A percentile compares a stretch with the other conserved stretches of the same genome.
These are phyloP conservation scores for Coemansia sp. DNA, from an alignment of 192 early-diverging fungal species.

Conservation along the genomic window DNA sequence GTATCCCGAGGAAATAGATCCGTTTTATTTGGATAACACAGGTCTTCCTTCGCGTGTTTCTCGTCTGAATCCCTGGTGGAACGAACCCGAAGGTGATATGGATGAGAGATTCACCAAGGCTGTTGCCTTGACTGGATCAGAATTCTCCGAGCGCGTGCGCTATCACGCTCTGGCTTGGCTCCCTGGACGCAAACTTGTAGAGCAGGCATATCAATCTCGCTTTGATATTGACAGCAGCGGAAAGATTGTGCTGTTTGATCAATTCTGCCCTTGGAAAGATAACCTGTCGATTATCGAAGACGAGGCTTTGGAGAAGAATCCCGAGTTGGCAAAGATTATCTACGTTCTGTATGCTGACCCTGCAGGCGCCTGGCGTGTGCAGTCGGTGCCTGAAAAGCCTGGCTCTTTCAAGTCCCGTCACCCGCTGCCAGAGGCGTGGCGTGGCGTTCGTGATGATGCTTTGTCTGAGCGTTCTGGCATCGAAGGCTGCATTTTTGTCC, in stretches of 20 bases:
- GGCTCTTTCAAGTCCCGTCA: slow-evolving; percentile 72
- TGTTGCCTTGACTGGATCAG: slow-evolving; percentile 73
- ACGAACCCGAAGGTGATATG: slow-evolving; percentile 74
- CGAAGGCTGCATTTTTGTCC: slow-evolving; percentile 83
- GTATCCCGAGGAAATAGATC: slow-evolving; percentile 77
- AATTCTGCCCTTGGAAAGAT: slow-evolving; percentile 92
- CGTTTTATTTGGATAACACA: slow-evolving; percentile 81
- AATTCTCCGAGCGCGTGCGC: slow-evolving; percentile 67
- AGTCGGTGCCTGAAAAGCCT: slow-evolving; percentile 62
- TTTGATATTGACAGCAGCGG: slow-evolving; percentile 69
- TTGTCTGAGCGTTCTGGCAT: slow-evolving; percentile 74
- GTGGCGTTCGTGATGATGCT: slow-evolving; percentile 80
- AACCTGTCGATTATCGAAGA: slow-evolving; percentile 74
- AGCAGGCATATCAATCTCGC: slow-evolving; percentile 61
- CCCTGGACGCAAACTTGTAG: slow-evolving; percentile 84
- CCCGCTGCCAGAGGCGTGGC: slow-evolving; percentile 73
- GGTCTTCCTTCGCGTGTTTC: slow-evolving; percentile 77
- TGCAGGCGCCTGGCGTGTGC: slow-evolving; percentile 70
- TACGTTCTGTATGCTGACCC: slow-evolving; percentile 82
- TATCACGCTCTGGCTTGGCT: slow-evolving; percentile 80
- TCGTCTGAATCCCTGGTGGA: slow-evolving; percentile 93
- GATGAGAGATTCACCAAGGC: slow-evolving; percentile 69
- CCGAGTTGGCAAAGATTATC: slow-evolving; percentile 55
- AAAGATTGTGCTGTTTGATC: slow-evolving; percentile 77
- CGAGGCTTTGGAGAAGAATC: slow-evolving; percentile 54